phyloP scores from a whole-genome alignment of 192 early-diverging fungal genomes.

The Bifiguratus adelaidae region DNA sequence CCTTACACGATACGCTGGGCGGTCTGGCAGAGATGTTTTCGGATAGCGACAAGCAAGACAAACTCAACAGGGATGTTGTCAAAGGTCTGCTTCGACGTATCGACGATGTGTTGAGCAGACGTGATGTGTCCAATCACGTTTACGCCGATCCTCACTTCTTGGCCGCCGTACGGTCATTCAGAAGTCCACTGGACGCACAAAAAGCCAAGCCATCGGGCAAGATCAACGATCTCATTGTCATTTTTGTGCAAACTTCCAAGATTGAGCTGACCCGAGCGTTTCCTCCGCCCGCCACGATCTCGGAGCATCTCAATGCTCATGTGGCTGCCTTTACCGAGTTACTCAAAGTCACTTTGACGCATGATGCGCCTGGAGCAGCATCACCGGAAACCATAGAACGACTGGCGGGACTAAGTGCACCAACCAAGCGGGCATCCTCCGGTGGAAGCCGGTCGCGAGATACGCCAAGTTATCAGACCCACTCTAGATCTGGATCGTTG shows the following conservation, averaged over 20 bases:
- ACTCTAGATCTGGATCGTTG: not conserved
- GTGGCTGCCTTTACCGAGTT: conserved; percentile 30
- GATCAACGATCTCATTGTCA: conserved; percentile 30
- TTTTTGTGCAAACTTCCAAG: conserved; percentile 28
- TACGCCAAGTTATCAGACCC: not conserved
- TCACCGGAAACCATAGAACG: conserved; percentile 16
- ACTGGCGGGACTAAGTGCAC: conserved; percentile 4
- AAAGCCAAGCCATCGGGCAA: conserved; percentile 27
- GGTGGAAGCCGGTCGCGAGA: conserved; percentile 1
- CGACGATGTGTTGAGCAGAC: conserved; percentile 31
- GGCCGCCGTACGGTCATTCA: conserved; percentile 15
- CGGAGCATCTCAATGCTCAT: conserved; percentile 27
- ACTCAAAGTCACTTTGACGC: conserved; percentile 28
- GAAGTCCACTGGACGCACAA: conserved; percentile 22
- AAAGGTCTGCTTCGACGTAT: conserved; percentile 24
- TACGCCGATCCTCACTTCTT: conserved; percentile 34
- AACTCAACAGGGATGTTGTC: conserved; percentile 30
- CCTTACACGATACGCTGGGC: conserved; percentile 13
- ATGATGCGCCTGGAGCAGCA: conserved; percentile 18
- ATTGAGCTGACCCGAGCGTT: conserved; percentile 12
- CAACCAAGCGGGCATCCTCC: conserved; percentile 1
- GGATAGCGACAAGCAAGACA: conserved; percentile 15
- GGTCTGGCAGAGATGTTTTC: conserved; percentile 12
- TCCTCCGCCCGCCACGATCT: conserved; percentile 18
- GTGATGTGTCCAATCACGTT: conserved; percentile 20